These are phyloP conservation scores for Polysphondylium violaceum DNA, from an alignment of 78 protist genomes.

Conservation along the genomic window DNA sequence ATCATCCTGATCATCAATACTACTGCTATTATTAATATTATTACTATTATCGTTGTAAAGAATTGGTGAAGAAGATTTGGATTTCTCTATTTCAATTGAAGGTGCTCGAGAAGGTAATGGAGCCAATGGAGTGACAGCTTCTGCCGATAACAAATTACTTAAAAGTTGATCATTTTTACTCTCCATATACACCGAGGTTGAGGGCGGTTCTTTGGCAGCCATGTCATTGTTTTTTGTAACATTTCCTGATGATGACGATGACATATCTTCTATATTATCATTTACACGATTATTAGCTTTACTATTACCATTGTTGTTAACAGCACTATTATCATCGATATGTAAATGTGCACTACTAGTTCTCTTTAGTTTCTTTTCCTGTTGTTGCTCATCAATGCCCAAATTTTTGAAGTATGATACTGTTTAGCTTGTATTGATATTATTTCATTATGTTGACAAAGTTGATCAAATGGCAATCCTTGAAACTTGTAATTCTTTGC, in stretches of 20 bases:
- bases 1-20: no score
- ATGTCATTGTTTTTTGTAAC: slow-evolving; percentile 11
- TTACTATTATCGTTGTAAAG: no score
- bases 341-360: no score
- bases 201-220: slow-evolving; percentile 38
- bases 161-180: slow-evolving; percentile 28
- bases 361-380: background rate
- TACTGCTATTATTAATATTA: background rate
- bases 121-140: slow-evolving; percentile 75
- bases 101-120: slow-evolving; percentile 50
- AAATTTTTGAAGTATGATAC: slow-evolving; percentile 43
- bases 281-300: no score
- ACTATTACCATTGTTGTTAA: background rate
- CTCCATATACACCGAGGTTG: background rate
- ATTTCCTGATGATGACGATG: no score
- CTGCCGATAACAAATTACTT: slow-evolving; percentile 45
- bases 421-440: slow-evolving; percentile 40
- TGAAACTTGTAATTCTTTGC: slow-evolving; percentile 52
- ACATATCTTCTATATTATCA: no score
- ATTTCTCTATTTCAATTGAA: background rate
- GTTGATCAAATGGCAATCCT: slow-evolving; percentile 7
- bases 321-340: background rate
- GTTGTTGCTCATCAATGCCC: slow-evolving; percentile 38
- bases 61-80: no score
- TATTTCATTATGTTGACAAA: slow-evolving; percentile 56